Percentiles rank a stretch among this genome's conserved stretches.
Conservation (phyloP, 176 grass and related monocot species). For the Oryza coarctata region DNA sequence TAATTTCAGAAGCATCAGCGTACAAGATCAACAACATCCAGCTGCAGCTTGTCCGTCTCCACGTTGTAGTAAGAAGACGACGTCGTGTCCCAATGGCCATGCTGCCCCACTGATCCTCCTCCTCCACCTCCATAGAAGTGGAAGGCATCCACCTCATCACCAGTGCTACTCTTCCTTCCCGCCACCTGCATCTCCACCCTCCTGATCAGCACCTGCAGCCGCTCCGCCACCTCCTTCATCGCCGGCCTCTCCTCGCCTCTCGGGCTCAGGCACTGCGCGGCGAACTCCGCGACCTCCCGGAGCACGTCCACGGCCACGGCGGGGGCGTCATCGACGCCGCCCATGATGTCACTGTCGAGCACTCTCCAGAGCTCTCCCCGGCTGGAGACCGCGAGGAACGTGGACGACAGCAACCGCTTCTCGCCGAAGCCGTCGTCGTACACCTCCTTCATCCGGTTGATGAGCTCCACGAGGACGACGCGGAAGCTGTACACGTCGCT, state of each 20-base stretch:
- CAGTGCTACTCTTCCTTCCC: too few relatives aligned
- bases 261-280: not conserved
- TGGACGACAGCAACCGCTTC: not conserved
- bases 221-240: constrained; percentile 25
- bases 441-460: constrained; percentile 48
- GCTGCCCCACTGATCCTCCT: not conserved
- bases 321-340: not conserved
- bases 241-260: constrained; percentile 15
- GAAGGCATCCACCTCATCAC: not conserved
- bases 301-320: not conserved
- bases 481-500: constrained; percentile 91
- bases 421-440: constrained; percentile 15
- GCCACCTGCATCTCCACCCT: not conserved
- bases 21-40: not conserved
- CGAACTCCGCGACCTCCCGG: not conserved
- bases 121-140: not conserved
- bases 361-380: not conserved
- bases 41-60: not conserved
- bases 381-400: not conserved
- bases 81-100: not conserved
- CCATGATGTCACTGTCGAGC: not conserved
- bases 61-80: not conserved
- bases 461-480: constrained; percentile 62
- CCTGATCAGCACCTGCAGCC: not conserved
- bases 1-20: not conserved